These are phyloP conservation scores for Agrocybe praecox DNA, from an alignment of 768 basidiomycete species.

Conservation along the genomic window DNA sequence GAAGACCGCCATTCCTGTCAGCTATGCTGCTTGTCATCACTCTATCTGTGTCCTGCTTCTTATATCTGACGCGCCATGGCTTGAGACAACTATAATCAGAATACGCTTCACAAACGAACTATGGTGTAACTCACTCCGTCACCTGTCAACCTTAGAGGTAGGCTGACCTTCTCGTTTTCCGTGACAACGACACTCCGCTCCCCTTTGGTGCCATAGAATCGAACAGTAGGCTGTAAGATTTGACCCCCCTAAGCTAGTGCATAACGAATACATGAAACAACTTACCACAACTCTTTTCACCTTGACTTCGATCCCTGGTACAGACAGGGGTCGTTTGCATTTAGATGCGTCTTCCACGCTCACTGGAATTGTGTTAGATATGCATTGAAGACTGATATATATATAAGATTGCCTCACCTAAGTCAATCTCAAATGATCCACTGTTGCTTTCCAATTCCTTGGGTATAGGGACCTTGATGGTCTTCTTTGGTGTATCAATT, in stretches of 20 bases:
- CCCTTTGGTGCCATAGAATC: slow-evolving; percentile 74
- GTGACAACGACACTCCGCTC: slow-evolving; percentile 65
- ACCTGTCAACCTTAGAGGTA: slow-evolving; percentile 89
- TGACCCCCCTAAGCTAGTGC: not conserved
- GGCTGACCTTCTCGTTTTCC: slow-evolving; percentile 68
- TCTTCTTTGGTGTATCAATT: slow-evolving; percentile 57
- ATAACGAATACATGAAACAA: slow-evolving; percentile 1
- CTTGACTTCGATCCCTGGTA: slow-evolving; percentile 81
- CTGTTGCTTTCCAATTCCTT: slow-evolving; percentile 64
- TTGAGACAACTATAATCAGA: slow-evolving; percentile 30
- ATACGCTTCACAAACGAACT: not conserved
- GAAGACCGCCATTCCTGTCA: slow-evolving; percentile 72
- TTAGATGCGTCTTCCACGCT: slow-evolving; percentile 88
- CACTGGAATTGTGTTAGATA: slow-evolving; percentile 43
- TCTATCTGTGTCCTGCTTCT: slow-evolving; percentile 45
- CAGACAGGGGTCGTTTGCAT: slow-evolving; percentile 76
- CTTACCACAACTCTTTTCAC: slow-evolving; percentile 79
- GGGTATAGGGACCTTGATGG: slow-evolving; percentile 69
- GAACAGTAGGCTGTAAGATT: slow-evolving; percentile 77
- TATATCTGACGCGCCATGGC: slow-evolving; percentile 90
- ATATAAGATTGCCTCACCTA: slow-evolving; percentile 47
- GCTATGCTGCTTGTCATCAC: slow-evolving; percentile 43
- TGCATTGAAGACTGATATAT: not conserved
- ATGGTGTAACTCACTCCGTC: slow-evolving; percentile 65
- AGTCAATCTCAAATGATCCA: slow-evolving; percentile 78